Conservation (phyloP, 1,139 yeast genomes). For the Zygosaccharomyces sapae region DNA sequence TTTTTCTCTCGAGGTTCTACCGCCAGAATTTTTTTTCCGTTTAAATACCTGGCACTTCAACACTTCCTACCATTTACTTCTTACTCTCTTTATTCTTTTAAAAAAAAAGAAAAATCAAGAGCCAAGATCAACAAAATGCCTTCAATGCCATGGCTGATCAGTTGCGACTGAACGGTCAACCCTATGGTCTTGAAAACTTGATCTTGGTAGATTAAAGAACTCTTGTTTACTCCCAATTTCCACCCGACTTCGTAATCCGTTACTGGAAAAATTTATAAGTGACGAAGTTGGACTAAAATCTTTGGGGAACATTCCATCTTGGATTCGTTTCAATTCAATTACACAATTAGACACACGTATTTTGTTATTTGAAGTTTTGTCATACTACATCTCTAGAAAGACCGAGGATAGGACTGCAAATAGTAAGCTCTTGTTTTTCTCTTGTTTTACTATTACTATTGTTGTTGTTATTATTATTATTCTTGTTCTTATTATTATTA, state of each 20-base stretch:
- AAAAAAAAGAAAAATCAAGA: background rate
- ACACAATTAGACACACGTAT: background rate
- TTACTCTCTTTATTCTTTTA: background rate
- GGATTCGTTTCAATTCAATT: slow-evolving; percentile 1
- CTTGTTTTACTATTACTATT: background rate
- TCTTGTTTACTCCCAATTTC: slow-evolving; percentile 22
- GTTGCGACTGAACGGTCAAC: slow-evolving; percentile 3
- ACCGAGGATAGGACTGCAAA: background rate
- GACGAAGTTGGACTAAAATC: slow-evolving; percentile 15
- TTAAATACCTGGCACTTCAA: no score
- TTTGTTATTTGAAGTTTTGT: background rate
- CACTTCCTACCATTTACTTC: no score
- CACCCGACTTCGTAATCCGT: slow-evolving; percentile 25
- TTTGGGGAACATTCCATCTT: slow-evolving; percentile 14
- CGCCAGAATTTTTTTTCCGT: no score
- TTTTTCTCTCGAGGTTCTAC: no score
- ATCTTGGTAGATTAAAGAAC: slow-evolving; percentile 22
- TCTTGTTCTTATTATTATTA: background rate
- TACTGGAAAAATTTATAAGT: slow-evolving; percentile 6
- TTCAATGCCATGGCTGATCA: slow-evolving; percentile 5
- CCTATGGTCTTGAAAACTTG: slow-evolving; percentile 24
- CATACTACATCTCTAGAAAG: slow-evolving; percentile 13
- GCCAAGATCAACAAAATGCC: slow-evolving; percentile 7
- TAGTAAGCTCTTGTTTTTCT: no score
- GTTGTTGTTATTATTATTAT: background rate